Base-by-base conservation (phyloP, 441 rosid genomes). In the Hura crepitans region DNA sequence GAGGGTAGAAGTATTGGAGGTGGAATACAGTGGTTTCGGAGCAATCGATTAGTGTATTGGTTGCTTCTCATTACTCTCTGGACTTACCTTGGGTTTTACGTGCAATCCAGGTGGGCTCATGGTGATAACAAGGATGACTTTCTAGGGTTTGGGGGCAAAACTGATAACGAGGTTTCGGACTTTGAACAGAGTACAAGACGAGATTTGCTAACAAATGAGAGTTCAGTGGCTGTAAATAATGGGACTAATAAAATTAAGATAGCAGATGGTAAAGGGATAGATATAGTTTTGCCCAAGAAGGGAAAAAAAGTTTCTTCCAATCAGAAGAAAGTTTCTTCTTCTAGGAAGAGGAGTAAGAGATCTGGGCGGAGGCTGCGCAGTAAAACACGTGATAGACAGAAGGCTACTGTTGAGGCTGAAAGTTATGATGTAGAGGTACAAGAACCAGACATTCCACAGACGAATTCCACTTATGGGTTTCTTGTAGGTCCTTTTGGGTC, bases 91-190 rank as follows among this genome's bases (percentile, higher is more conserved):
- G 99, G 97, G 33, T 94, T 94, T 74, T 92, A 87, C 71, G 90
- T 92, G 22, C 99, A 94, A 84, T 94, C 99, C 50, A 81, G 87
- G 75, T 94, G 99, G 99, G 97, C 99, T 65, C 97, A 94, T 78
- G 95, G 86, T 66, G 82, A 87, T 84, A 86, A 91, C 72, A 79
- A 80, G 67, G 89, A 92, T 45, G 80, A 87, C 31, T 86, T 87
- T 77, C 80, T 86, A 18, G 93, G 86, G 35, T 92, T 94, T 76
- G 84, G 87, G 55, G 88, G 84, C 59, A 82, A 74, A 78, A 75
- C 74, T 47, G 72, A 80, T 30, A 82, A 70, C 75, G 77, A 33
- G 42, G 65, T 46, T 67, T 68, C 79, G 62, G 81, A 70, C 43
- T 74, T 79, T 70, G 82, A 77, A 60, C 75, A 70, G 76, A 79